Base-by-base conservation (phyloP, 2,329 filamentous ascomycete genomes). In the Orbilia oligospora region DNA sequence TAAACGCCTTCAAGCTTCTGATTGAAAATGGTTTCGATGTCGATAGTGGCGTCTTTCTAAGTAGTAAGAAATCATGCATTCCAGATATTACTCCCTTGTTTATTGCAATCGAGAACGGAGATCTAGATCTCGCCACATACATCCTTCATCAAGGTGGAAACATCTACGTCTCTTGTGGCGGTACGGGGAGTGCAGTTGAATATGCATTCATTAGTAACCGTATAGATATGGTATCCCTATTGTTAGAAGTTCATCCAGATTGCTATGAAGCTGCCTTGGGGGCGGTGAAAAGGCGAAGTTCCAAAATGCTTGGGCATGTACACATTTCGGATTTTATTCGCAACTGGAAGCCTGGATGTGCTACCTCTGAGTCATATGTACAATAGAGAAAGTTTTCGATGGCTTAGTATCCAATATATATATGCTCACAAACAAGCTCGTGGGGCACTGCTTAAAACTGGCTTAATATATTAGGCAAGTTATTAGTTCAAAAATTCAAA, bases 11-110 rank as follows among this genome's bases (percentile, higher is more conserved):
- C 16, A 56, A 56, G 24, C n/a, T 56, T 36, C 14, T 55, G 12
- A 56, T 56, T 36, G 16, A 56, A 30, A 30, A 36, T 2, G 51
- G 51, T 16, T 56, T 56, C n/a, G 51, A 56, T 33, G n/a, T 51
- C 22, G n/a, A 51, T 24, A 3, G 22, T 20, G n/a, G n/a, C n/a
- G n/a, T 9, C n/a, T 18, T 30, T 30, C 30, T 8, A 30, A 8
- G 30, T 3, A 30, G 30, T 30, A 30, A 30, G 3, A 30, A 30
- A 30, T 30, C 30, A 30, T 30, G 30, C 30, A 8, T 30, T 3
- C 8, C 8, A 3, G 36, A 38, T n/a, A 30, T 3, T 30, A 2
- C 24, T n/a, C 24, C 51, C 9, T 36, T 56, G n/a, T n/a, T 2
- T 30, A 56, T n/a, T 36, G 55, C 55, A 12, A 38, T 58, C 27